Evolutionary conservation across 2,329 filamentous ascomycete genomes (phyloP), one percentile per base, ranked within the genome.

Genomic region (Stemphylium vesicarium): DNA sequence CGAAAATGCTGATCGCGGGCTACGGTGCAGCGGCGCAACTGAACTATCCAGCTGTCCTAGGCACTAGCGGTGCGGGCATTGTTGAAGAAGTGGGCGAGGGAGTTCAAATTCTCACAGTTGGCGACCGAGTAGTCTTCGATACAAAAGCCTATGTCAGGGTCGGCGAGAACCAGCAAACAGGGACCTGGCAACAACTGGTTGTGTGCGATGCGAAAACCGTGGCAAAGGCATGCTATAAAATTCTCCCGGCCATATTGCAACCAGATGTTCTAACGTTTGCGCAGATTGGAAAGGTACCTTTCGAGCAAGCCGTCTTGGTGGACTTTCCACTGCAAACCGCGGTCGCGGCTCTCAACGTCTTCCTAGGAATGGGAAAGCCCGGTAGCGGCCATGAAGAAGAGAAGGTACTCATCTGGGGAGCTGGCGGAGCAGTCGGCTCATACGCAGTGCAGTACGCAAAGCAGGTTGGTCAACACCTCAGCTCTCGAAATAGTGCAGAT

Each of bases 31-130:
- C 54, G 2, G 56, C 63, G 2, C 40, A 59, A 9, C 29, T 69
- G 12, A 53, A 38, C 2, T 65, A 59, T 45, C 62, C 61, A 9
- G 57, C 57, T 11, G 32, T 65, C n/a, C 60, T 71, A 15, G 63
- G 62, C 20, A 62, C 56, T 1, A 64, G 62, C 35, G 60, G 64
- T 50, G 68, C 63, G 2, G 80, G 79, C 8, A 65, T 78, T 0
- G 69, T 82, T 16, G 77, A 81, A 59, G 79, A 79, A 58, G 66
- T 82, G 10, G 77, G 79, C 26, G 71, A 78, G 18, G 77, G 72
- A 6, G 79, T 82, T 4, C 68, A 64, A 4, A 70, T 73, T 4
- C 70, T 80, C 50, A 70, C 73, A 40, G 64, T 77, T 3, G 81
- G 81, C 13, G 75, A 81, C 44, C 69, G 77, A 33, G 79, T 81